Percentiles rank a stretch among this genome's conserved stretches.
Evolutionary conservation across 768 basidiomycete species (phyloP).

Genomic region (Leucosporidium creatinivorum): DNA sequence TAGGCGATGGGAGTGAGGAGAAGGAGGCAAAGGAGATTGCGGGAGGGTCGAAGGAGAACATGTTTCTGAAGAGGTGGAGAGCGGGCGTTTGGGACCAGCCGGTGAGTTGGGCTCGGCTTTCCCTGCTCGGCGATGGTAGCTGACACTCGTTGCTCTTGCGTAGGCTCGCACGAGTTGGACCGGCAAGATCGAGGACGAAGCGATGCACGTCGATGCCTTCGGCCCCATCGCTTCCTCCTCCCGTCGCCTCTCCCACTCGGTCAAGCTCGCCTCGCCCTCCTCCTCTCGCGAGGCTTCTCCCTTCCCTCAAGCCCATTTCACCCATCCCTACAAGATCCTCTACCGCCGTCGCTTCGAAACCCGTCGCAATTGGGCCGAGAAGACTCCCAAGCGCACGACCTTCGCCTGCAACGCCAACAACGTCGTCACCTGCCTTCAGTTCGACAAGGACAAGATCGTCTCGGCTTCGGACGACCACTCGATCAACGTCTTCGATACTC

Average conservation of each 20-base stretch:
- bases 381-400: constrained; percentile 64
- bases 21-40: constrained; percentile 64
- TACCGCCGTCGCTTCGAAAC: constrained; percentile 85
- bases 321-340: constrained; percentile 83
- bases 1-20: constrained; percentile 74
- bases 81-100: constrained; percentile 33
- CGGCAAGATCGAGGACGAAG: constrained; percentile 47
- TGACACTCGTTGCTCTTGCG: background rate
- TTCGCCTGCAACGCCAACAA: constrained; percentile 73
- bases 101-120: background rate
- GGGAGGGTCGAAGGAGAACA: constrained; percentile 31
- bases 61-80: constrained; percentile 34
- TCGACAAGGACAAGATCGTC: constrained; percentile 90
- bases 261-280: constrained; percentile 36
- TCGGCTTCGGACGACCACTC: constrained; percentile 96
- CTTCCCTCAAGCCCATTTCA: constrained; percentile 33
- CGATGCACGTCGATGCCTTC: constrained; percentile 42
- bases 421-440: constrained; percentile 91
- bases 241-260: constrained; percentile 10
- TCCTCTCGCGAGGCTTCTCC: constrained; percentile 27
- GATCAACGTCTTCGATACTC: constrained; percentile 88
- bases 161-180: constrained; percentile 5
- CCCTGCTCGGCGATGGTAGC: background rate
- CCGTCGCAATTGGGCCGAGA: constrained; percentile 61
- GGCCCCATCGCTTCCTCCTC: constrained; percentile 40